Evolutionary conservation across 495 filamentous ascomycete genomes (phyloP).

Genomic region (Aspergillus kassunensis): DNA sequence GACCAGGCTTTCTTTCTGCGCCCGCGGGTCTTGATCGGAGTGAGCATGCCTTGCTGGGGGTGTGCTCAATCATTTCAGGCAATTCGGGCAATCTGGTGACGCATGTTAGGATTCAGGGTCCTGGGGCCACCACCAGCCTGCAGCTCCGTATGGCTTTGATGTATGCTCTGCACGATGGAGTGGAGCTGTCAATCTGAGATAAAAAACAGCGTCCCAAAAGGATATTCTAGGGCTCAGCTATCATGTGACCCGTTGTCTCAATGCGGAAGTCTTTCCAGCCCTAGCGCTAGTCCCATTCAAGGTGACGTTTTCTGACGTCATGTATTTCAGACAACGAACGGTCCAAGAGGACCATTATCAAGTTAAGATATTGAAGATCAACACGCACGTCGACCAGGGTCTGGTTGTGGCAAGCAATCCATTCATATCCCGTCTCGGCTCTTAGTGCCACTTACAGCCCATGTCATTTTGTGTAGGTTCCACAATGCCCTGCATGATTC

Average conservation of each 20-base stretch:
- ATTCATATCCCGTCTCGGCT: not conserved
- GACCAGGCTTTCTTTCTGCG: conserved; percentile 17
- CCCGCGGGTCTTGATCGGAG: conserved; percentile 27
- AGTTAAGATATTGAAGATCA: not conserved
- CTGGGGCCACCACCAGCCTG: too few species aligned
- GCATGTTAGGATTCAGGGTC: not conserved
- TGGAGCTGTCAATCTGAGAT: not conserved
- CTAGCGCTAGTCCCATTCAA: conserved; percentile 7
- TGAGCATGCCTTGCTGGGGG: conserved; percentile 17
- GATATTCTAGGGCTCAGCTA: not conserved
- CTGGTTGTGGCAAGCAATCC: too few species aligned
- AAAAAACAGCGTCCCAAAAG: not conserved
- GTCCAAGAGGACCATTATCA: not conserved
- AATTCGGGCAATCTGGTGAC: not conserved
- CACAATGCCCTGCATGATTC: conserved; percentile 7
- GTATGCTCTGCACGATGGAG: not conserved
- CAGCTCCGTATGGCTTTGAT: not conserved
- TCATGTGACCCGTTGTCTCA: conserved; percentile 1
- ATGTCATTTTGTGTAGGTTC: not conserved
- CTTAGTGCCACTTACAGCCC: conserved; percentile 2
- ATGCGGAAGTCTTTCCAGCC: not conserved
- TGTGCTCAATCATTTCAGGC: not conserved
- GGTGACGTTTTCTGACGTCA: conserved; percentile 1
- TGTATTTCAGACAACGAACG: not conserved
- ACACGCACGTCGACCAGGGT: too few species aligned